Base-by-base conservation (phyloP, 1,284 basidiomycete genomes). In the Rhizopogon parksii region DNA sequence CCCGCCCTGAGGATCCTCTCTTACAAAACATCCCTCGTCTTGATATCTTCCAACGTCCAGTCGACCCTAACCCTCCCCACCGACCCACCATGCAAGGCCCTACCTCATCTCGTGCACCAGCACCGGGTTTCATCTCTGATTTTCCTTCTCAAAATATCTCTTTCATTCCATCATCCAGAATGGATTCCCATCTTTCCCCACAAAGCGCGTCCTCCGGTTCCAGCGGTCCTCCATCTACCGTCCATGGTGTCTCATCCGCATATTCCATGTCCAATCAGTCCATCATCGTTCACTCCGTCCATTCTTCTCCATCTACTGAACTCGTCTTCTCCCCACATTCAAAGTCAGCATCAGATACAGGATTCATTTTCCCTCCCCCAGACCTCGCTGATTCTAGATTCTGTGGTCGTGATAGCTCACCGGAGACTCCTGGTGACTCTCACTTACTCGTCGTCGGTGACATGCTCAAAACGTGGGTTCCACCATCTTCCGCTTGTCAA, bases 41-140 rank as follows among this genome's bases (percentile, higher is more conserved):
- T 24, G 21, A 24, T 24, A 62, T 69, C 54, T 77, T 73, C 59
- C 53, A 69, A 36, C 63, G 69, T 47, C 65, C 72, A 43, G 43
- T 69, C n/a, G 72, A 74, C 56, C 60, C 66, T 67, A 32, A 56
- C 70, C 40, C 69, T 40, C 69, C 76, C 64, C 75, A 77, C 52
- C 60, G 74, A 50, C 51, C 71, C 30, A 57, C 71, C 15, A 74
- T 78, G 71, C 74, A 77, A 50, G 58, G 69, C 45, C 27, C 51
- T n/a, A 50, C 15, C 14, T 50, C 61, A 17, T 59, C 63, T 11
- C 65, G 62, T 47, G 54, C 60, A 32, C 57, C 56, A 5, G 54
- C 65, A 0, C 59, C 71, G 24, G 59, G 59, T 27, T 70, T 70
- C 51, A 55, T 76, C 37, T 55, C 73, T 24, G 74, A 76, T 57